Evolutionary conservation across 805 yeast species (phyloP).

Genomic region (Candida lessepsii): DNA sequence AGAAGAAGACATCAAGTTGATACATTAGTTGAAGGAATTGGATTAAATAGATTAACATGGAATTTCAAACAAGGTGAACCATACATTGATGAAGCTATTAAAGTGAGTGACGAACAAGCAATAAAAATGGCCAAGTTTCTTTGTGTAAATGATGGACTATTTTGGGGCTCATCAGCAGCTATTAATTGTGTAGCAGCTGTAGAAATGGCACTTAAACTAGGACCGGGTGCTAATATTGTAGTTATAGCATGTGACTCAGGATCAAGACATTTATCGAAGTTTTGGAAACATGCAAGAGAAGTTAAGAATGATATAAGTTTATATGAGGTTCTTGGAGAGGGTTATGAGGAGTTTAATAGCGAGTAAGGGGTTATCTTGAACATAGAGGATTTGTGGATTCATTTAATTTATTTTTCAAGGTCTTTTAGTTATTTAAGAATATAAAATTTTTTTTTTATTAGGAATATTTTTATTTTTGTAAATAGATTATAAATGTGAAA

Average conservation of each 20-base stretch:
- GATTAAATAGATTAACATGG: slow-evolving; percentile 80
- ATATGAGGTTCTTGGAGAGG: slow-evolving; percentile 26
- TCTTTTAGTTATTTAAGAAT: too few relatives aligned
- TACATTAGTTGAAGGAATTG: slow-evolving; percentile 91
- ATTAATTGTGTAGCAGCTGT: slow-evolving; percentile 90
- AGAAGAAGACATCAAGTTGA: slow-evolving; percentile 95
- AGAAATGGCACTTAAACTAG: slow-evolving; percentile 43
- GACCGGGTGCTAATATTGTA: slow-evolving; percentile 68
- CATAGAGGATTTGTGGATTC: too few relatives aligned
- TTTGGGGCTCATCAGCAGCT: slow-evolving; percentile 92
- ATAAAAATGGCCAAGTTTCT: slow-evolving; percentile 82
- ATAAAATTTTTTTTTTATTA: too few relatives aligned
- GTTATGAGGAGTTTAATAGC: too few relatives aligned
- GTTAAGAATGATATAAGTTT: slow-evolving; percentile 35
- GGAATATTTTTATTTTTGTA: too few relatives aligned
- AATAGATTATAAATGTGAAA: too few relatives aligned
- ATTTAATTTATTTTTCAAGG: too few relatives aligned
- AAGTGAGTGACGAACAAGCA: slow-evolving; percentile 81
- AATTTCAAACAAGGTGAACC: slow-evolving; percentile 74
- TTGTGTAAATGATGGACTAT: slow-evolving; percentile 81
- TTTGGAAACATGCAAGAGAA: slow-evolving; percentile 72
- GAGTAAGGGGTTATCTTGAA: too few relatives aligned
- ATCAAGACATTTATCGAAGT: slow-evolving; percentile 82
- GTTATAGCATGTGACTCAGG: slow-evolving; percentile 94
- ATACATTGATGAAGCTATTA: slow-evolving; percentile 71